Conservation (phyloP, 2,329 filamentous ascomycete genomes). For the Aspergillus sojae region DNA sequence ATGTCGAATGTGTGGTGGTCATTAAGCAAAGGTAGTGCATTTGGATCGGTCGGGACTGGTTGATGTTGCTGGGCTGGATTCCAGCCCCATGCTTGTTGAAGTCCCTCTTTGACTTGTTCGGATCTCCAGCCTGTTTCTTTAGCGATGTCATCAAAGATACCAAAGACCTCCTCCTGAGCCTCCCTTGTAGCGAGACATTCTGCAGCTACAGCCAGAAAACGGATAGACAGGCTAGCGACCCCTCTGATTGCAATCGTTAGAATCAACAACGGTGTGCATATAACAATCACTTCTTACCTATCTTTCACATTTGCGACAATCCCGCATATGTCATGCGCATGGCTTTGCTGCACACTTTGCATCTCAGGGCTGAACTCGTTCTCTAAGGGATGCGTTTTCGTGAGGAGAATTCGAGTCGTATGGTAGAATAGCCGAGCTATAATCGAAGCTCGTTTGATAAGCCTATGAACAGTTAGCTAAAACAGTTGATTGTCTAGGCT, state of each 20-base stretch:
- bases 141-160: constrained; percentile 74
- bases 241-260: constrained; percentile 49
- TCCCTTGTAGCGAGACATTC: constrained; percentile 67
- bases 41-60: constrained; percentile 16
- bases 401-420: constrained; percentile 77
- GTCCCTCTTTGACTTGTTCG: constrained; percentile 68
- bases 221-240: constrained; percentile 76
- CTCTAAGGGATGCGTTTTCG: constrained; percentile 74
- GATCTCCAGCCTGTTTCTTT: constrained; percentile 79
- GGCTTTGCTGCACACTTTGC: constrained; percentile 68
- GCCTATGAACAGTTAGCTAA: constrained; percentile 53
- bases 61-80: constrained; percentile 42
- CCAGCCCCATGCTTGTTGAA: constrained; percentile 81
- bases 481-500: background rate
- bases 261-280: background rate
- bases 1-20: constrained; percentile 17
- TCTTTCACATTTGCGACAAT: constrained; percentile 86
- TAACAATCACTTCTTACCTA: constrained; percentile 48
- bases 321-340: constrained; percentile 84
- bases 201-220: constrained; percentile 76
- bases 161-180: constrained; percentile 80
- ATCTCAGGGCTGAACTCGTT: constrained; percentile 66
- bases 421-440: constrained; percentile 88
- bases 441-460: constrained; percentile 79
- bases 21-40: constrained; percentile 18